Evolutionary conservation across 768 basidiomycete species (phyloP).

Genomic region (Coprinellus micaceus): DNA sequence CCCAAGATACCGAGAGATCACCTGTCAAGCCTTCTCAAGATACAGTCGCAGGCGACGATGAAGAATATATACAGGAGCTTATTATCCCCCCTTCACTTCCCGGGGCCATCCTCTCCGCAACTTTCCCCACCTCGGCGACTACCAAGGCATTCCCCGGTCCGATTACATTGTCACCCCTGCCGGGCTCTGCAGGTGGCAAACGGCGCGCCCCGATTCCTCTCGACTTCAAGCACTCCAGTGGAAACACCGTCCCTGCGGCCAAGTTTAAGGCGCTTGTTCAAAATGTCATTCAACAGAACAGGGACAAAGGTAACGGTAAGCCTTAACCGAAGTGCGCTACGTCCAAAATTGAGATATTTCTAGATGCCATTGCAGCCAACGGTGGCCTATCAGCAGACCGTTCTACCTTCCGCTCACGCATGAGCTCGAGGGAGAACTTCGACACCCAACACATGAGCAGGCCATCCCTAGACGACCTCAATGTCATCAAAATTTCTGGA

Average conservation of each 20-base stretch:
- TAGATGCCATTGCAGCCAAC: neutral
- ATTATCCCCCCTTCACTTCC: conserved; percentile 21
- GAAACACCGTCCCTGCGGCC: conserved; percentile 80
- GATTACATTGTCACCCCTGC: neutral
- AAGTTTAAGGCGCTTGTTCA: conserved; percentile 72
- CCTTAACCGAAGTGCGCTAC: too few species aligned
- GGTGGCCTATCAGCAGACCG: too few species aligned
- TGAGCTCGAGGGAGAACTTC: conserved; percentile 70
- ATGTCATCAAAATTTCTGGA: conserved; percentile 68
- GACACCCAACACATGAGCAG: conserved; percentile 50
- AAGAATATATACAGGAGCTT: conserved; percentile 20
- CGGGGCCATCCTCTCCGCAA: conserved; percentile 20
- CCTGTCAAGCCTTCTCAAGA: conserved; percentile 4
- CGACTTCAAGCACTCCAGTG: conserved; percentile 58
- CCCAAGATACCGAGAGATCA: neutral
- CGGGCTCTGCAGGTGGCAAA: conserved; percentile 23
- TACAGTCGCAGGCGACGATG: conserved; percentile 18
- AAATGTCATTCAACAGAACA: conserved; percentile 24
- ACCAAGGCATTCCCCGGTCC: neutral
- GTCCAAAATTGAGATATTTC: neutral
- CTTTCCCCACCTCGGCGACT: conserved; percentile 2
- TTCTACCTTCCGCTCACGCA: conserved; percentile 41
- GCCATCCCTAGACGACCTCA: conserved; percentile 75
- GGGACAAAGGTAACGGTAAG: conserved; percentile 1
- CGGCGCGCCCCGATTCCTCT: conserved; percentile 74